Conservation (phyloP, 2,329 filamentous ascomycete genomes). For the Zymoseptoria brevis region DNA sequence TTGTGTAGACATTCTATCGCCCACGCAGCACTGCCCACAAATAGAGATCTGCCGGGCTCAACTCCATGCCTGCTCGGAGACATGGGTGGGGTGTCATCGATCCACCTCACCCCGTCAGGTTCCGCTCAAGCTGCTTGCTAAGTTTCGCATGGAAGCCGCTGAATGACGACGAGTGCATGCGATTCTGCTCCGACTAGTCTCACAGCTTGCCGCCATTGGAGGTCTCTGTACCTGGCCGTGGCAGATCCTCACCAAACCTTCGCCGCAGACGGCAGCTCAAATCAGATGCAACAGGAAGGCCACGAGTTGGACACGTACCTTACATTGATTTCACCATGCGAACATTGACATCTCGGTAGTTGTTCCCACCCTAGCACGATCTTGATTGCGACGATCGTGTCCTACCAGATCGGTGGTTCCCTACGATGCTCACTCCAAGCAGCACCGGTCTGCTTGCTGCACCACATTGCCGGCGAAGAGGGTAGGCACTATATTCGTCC, state of each 20-base stretch:
- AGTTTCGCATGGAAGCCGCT: not conserved
- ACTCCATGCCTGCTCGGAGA: not conserved
- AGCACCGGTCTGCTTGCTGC: not conserved
- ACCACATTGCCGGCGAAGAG: not conserved
- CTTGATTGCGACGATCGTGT: not conserved
- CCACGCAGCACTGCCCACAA: not conserved
- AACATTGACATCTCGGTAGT: not conserved
- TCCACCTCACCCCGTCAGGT: not conserved
- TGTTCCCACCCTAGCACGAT: not conserved
- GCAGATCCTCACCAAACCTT: slow-evolving; percentile 1
- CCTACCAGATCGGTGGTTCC: not conserved
- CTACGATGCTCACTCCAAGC: not conserved
- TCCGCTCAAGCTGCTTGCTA: not conserved
- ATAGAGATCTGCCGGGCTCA: not conserved
- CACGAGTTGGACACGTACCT: slow-evolving; percentile 6
- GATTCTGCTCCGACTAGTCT: not conserved
- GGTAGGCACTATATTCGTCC: not conserved
- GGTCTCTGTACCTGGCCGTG: slow-evolving; percentile 1
- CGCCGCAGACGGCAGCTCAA: slow-evolving; percentile 8
- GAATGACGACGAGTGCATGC: not conserved
- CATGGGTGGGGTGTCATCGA: not conserved
- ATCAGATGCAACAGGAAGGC: slow-evolving; percentile 8
- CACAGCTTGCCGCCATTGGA: not conserved
- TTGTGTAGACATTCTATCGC: no score
- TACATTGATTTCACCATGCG: slow-evolving; percentile 1